Percentiles rank a stretch among this genome's conserved stretches.
These are phyloP conservation scores for Metrosideros polymorpha DNA, from an alignment of 441 rosid genomes.

Conservation along the genomic window DNA sequence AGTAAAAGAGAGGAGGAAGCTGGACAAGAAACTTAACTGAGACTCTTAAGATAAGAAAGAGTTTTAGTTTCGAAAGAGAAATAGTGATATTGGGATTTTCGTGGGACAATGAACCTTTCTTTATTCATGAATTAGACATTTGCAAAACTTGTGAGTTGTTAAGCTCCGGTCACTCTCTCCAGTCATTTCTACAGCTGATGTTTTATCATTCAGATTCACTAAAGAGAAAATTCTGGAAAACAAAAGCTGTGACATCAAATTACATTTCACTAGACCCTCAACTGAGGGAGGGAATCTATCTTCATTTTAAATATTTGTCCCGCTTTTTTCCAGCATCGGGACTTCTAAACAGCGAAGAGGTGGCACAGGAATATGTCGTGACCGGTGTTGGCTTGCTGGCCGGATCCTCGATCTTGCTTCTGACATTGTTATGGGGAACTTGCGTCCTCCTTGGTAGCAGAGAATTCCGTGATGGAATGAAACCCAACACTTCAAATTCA, in stretches of 20 bases:
- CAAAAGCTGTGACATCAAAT: not conserved
- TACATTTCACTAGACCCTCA: not conserved
- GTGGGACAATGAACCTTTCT: not conserved
- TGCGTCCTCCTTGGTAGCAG: slow-evolving; percentile 7
- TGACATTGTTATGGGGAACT: slow-evolving; percentile 21
- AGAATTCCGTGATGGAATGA: not conserved
- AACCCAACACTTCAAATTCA: not conserved
- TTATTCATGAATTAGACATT: not conserved
- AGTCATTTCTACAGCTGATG: not conserved
- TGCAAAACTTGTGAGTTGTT: too few species aligned
- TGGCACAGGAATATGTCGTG: slow-evolving; percentile 8
- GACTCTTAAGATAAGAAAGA: not conserved
- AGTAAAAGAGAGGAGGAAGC: too few species aligned
- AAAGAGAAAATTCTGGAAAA: not conserved
- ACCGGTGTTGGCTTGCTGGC: slow-evolving; percentile 14
- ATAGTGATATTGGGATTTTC: not conserved
- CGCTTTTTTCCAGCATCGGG: slow-evolving; percentile 8
- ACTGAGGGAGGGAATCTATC: not conserved
- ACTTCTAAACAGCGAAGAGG: slow-evolving; percentile 10
- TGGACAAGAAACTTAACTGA: too few species aligned
- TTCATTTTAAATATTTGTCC: not conserved
- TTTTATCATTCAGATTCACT: not conserved
- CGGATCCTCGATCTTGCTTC: slow-evolving; percentile 12
- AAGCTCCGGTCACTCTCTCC: too few species aligned
- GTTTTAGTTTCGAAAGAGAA: not conserved